Evolutionary conservation across 78 protist species (phyloP).

Genomic region (Dictyostelium capitatum): DNA sequence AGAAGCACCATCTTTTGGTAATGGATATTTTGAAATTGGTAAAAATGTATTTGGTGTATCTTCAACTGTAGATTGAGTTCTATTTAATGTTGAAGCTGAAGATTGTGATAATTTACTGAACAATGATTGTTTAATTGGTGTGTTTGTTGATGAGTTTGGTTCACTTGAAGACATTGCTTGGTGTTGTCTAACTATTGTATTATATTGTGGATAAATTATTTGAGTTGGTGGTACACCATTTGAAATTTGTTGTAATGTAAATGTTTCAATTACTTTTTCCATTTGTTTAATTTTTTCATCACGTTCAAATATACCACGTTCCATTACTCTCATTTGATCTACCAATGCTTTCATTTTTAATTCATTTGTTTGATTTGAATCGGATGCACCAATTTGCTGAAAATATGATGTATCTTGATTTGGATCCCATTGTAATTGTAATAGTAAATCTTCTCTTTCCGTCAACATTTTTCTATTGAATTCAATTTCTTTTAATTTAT

Average conservation of each 20-base stretch:
- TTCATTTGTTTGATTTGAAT: conserved; percentile 24
- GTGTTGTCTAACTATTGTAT: not conserved
- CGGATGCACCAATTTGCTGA: conserved; percentile 32
- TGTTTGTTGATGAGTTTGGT: not conserved
- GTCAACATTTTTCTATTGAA: conserved; percentile 58
- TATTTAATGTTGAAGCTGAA: too few species aligned
- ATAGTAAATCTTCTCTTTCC: conserved; percentile 65
- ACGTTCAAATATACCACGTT: conserved; percentile 64
- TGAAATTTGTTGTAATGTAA: conserved; percentile 19
- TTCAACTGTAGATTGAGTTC: not conserved
- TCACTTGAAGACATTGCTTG: not conserved
- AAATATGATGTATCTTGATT: conserved; percentile 52
- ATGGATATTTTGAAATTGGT: conserved; percentile 52
- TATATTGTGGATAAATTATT: not conserved
- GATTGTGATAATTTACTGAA: not conserved
- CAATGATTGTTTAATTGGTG: not conserved
- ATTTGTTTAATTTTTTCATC: conserved; percentile 58
- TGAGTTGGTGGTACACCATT: conserved; percentile 34
- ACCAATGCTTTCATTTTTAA: conserved; percentile 37
- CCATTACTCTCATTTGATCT: conserved; percentile 79
- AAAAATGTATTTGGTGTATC: not conserved
- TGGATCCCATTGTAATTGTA: conserved; percentile 78
- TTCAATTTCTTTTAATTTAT: conserved; percentile 38
- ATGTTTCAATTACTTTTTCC: conserved; percentile 33
- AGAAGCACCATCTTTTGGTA: conserved; percentile 13